Percentiles rank a stretch among this genome's conserved stretches.
phyloP scores from a whole-genome alignment of 2,329 filamentous ascomycete species.

The Beauveria rudraprayagi region DNA sequence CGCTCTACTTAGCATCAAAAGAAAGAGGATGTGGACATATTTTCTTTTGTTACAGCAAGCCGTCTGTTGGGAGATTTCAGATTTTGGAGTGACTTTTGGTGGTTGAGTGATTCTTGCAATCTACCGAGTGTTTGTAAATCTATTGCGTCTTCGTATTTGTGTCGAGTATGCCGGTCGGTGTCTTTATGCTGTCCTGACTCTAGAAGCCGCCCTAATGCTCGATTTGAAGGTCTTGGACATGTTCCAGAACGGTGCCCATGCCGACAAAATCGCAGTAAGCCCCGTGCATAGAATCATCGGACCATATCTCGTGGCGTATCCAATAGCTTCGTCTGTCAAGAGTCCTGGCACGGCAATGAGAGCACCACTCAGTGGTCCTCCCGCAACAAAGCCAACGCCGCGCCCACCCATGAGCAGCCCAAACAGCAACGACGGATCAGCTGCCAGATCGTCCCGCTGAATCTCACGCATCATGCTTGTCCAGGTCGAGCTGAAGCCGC shows the following conservation, averaged over 20 bases:
- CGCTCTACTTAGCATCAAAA: background rate
- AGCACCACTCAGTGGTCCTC: conserved; percentile 22
- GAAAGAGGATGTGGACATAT: background rate
- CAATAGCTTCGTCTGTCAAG: conserved; percentile 20
- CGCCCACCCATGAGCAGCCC: conserved; percentile 24
- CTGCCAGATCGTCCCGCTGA: conserved; percentile 16
- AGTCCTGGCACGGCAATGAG: conserved; percentile 19
- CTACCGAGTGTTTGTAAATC: no score
- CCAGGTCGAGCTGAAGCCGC: conserved; percentile 55
- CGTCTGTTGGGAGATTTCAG: background rate
- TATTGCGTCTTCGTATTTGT: no score
- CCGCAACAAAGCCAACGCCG: conserved; percentile 22
- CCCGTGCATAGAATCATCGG: conserved; percentile 27
- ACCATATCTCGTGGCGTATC: conserved; percentile 24
- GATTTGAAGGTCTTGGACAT: background rate
- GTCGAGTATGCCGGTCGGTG: background rate
- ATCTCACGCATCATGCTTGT: conserved; percentile 40
- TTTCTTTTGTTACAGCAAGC: background rate
- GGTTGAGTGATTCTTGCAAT: no score
- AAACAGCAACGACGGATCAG: conserved; percentile 23
- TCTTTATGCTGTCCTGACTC: background rate
- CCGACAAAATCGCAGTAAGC: conserved; percentile 22
- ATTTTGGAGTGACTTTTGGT: background rate
- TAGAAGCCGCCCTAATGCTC: background rate
- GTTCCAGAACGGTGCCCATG: conserved; percentile 31